Percentiles rank a stretch among this genome's conserved stretches.
Evolutionary conservation across 768 basidiomycete genomes (phyloP).

Genomic region (Lactarius akahatsu): DNA sequence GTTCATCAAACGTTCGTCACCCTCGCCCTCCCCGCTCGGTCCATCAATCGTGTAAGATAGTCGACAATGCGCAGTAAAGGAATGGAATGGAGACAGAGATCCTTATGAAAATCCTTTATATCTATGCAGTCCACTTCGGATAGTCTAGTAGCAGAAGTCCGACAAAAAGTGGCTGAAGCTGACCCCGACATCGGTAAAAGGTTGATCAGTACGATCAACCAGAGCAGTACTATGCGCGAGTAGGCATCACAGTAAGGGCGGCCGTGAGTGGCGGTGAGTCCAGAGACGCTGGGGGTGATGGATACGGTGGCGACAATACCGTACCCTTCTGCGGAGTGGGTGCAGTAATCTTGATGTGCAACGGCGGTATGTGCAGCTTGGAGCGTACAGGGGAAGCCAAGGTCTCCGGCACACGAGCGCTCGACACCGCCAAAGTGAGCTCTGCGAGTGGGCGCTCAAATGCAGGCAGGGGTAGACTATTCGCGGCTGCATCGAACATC

Average conservation of each 20-base stretch:
- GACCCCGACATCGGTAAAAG: too few species aligned
- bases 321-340: constrained; percentile 25
- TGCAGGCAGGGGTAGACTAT: constrained; percentile 33
- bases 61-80: constrained; percentile 1
- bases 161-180: neutral
- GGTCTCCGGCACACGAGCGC: constrained; percentile 10
- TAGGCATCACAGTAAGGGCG: constrained; percentile 4
- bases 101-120: constrained; percentile 8
- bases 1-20: neutral
- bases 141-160: neutral
- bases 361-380: constrained; percentile 27
- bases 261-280: constrained; percentile 39
- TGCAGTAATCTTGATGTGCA: constrained; percentile 34
- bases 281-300: constrained; percentile 42
- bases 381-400: constrained; percentile 21
- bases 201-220: neutral
- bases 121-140: constrained; percentile 5
- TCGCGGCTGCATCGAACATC: constrained; percentile 46
- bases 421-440: constrained; percentile 4
- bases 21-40: neutral
- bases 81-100: neutral
- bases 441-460: constrained; percentile 10
- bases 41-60: constrained; percentile 5
- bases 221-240: constrained; percentile 12
- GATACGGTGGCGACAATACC: constrained; percentile 36